Conservation (phyloP, 129 eudicot species). For the Rutidosis leptorrhynchoides region DNA sequence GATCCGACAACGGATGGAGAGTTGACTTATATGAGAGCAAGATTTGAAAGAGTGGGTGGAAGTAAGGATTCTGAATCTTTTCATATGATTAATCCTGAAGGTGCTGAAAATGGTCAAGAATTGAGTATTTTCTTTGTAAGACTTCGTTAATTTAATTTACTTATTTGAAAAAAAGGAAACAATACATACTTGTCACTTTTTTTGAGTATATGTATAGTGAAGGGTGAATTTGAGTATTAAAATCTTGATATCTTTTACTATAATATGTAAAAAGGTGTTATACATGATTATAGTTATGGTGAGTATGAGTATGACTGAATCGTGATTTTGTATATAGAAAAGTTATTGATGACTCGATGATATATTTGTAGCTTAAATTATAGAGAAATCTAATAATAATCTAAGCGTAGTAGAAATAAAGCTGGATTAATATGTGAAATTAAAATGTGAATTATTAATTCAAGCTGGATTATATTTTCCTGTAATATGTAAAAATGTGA, state of each 20-base stretch:
- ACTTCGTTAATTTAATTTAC: constrained; percentile 16
- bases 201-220: not conserved
- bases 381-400: too few species aligned
- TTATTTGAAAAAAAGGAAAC: not conserved
- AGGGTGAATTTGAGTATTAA: not conserved
- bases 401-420: too few species aligned
- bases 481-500: too few species aligned
- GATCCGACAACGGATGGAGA: constrained; percentile 56
- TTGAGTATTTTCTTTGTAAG: constrained; percentile 78
- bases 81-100: constrained; percentile 89
- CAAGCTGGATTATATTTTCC: too few species aligned
- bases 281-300: too few species aligned
- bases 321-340: too few species aligned
- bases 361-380: too few species aligned
- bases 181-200: not conserved
- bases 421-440: too few species aligned
- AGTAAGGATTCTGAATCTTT: constrained; percentile 73
- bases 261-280: too few species aligned
- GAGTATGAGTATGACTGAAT: too few species aligned
- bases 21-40: constrained; percentile 73
- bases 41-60: constrained; percentile 79
- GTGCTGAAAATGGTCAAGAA: constrained; percentile 64
- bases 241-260: not conserved
- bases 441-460: too few species aligned
- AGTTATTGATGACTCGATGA: too few species aligned